Evolutionary conservation across 2,329 filamentous ascomycete species (phyloP), one percentile per base, ranked within the genome.

Genomic region (Penicillium sp.): DNA sequence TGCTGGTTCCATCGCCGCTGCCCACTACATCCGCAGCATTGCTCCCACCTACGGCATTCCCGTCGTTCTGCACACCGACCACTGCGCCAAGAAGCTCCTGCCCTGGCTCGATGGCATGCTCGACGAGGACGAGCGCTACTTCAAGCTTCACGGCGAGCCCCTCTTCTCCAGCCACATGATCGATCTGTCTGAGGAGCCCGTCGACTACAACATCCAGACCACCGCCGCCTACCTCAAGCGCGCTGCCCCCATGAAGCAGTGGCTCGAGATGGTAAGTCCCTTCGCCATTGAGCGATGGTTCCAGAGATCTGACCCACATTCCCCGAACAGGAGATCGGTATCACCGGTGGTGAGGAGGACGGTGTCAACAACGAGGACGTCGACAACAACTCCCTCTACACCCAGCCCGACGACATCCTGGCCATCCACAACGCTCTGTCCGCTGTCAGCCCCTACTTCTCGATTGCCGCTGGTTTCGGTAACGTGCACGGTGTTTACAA

Each of bases 401-500:
- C 91, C 33, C 93, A 98, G 75, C 91, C 91, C 56, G 88, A 95
- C 77, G 91, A 96, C 63, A 94, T 96, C 70, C 84, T 87, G 73
- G 78, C 84, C 64, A 94, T 96, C 75, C 86, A 91, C 79, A 83
- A 90, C 71, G 81, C 86, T 41, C 83, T 98, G 56, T 77, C 80
- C 52, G 76, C 86, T 57, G 89, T 97, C 76, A 91, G 85, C 56
- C 86, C 87, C 56, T 94, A 94, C 81, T 98, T 97, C 81, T 94
- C 87, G 66, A 96, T 97, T 62, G 91, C 91, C 56, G 93, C 93
- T 63, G 93, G 89, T 57, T 98, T 98, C 76, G 93, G 93, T 58
- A 98, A 98, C 72, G 93, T 97, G 47, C 93, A 98, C 78, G 93
- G 93, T 71, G 91, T 98, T 62, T 97, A 97, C 83, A 94, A 95